Base-by-base conservation (phyloP, 352 stramenopile genomes). In the Phytophthora fragariaefolia region DNA sequence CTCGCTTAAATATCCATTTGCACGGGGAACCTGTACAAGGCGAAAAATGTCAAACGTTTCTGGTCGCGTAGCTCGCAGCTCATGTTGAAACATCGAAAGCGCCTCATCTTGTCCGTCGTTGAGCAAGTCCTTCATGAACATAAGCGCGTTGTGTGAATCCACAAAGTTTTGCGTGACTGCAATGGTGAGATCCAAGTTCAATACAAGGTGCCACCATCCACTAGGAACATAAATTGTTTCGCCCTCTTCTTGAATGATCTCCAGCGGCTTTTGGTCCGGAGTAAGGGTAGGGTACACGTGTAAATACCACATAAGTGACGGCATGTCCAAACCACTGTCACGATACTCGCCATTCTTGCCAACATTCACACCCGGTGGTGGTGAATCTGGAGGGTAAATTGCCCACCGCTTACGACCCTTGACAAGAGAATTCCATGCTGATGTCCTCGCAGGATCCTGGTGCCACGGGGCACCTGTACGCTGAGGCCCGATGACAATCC, bases 171-270 rank as follows among this genome's bases (percentile, higher is more conserved):
- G 95, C 2, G 97, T 99, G 45, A 99, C 87, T 6, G 97, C 97
- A 28, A 99, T 90, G 17, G 94, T 98, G 27, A 85, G 69, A 26
- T 96, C 91, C 12, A 99, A 81, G 71, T 99, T 99, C 47, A 99
- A 77, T 18, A 99, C 97, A 49, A 95, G 83, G 67, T 99, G 97
- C 97, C 97, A 99, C 97, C 97, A 99, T 17, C 97, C 96, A 63
- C 95, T 97, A 6, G 97, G 97, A 22, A 99, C 96, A 82, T 98
- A 99, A 46, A 99, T 90, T 5, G 97, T 94, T 65, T 99, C 97
- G 10, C 97, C 97, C 12, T 96, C 84, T 68, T 97, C 82, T 47
- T 98, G 95, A 27, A 98, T 84, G 3, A 96, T 74, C 59, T 96
- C 86, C 10, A 89, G 75, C 20, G 88, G 88, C 34, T 87, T 90